Conservation (phyloP, 768 basidiomycete species). For the Lactarius akahatsu region DNA sequence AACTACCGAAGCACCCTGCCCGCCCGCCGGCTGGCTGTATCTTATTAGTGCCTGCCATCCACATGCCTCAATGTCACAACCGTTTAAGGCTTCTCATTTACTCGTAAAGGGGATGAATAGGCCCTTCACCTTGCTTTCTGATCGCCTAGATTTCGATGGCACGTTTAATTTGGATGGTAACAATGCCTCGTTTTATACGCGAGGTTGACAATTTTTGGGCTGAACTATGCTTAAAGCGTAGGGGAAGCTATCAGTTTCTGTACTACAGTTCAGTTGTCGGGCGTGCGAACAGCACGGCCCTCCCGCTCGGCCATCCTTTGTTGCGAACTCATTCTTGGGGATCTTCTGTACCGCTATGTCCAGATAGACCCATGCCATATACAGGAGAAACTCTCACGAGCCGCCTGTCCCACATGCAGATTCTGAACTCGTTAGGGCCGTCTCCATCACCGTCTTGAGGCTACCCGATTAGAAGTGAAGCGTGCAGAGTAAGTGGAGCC, state of each 20-base stretch:
- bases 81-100: constrained; percentile 3
- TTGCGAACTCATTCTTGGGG: not conserved
- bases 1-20: constrained; percentile 10
- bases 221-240: constrained; percentile 3
- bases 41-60: not conserved
- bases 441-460: not conserved
- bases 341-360: not conserved
- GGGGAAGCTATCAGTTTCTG: not conserved
- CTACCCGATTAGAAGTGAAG: constrained; percentile 4
- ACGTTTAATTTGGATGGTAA: not conserved
- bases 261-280: not conserved
- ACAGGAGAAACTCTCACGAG: not conserved
- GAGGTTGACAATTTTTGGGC: not conserved
- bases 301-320: not conserved
- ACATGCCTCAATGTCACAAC: not conserved
- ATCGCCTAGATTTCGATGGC: constrained; percentile 2
- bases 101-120: constrained; percentile 4
- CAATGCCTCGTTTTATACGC: constrained; percentile 4
- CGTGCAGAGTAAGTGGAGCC: not conserved
- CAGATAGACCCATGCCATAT: not conserved
- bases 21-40: not conserved
- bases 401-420: not conserved
- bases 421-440: not conserved
- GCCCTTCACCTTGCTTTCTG: constrained; percentile 4
- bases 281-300: not conserved